Base-by-base conservation (phyloP, 139 green algal species). In the Chlamydomonas schloesseri region DNA sequence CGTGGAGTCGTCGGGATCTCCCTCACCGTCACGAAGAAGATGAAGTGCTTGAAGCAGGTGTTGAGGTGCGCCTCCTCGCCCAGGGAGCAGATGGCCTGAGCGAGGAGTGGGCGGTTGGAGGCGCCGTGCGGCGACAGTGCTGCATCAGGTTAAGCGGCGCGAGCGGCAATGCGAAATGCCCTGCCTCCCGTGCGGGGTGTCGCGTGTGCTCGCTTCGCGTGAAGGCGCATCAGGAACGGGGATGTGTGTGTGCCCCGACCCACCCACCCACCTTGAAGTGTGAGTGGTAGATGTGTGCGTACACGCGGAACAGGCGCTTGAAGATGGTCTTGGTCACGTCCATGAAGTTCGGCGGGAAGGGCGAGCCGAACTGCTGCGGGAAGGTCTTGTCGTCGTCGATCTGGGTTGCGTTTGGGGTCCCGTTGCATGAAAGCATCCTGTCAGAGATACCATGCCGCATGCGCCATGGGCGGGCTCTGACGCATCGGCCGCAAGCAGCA, bases 1-100 rank as follows among this genome's bases (percentile, higher is more conserved):
- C n/a, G n/a, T n/a, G n/a, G n/a, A n/a, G n/a, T n/a, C n/a, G n/a
- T n/a, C n/a, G n/a, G n/a, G n/a, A n/a, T n/a, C n/a, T n/a, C n/a
- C 34, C 88, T 83, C 55, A 97, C 96, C 87, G 92, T 78, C 0
- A 93, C 95, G 84, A 99, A 99, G 83, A 96, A 95, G 84, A 99
- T 98, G 90, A 99, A 99, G 93, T 99, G 97, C 86, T 99, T 99
- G 94, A 99, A 99, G 92, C 96, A 99, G 24, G 97, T 99, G 94
- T 99, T 99, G 33, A 99, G 91, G 93, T 99, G 98, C 2, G 97
- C 95, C 86, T 99, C 96, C 87, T 97, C 94, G 21, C 91, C 93
- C 28, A 98, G 88, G 26, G 71, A 87, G 85, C 92, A 93, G 8
- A 97, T 87, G 34, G 94, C 58, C 60, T 67, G 60, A 15, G 55